phyloP scores from a whole-genome alignment of 495 filamentous ascomycete species.

The Penicillium maclennaniae region DNA sequence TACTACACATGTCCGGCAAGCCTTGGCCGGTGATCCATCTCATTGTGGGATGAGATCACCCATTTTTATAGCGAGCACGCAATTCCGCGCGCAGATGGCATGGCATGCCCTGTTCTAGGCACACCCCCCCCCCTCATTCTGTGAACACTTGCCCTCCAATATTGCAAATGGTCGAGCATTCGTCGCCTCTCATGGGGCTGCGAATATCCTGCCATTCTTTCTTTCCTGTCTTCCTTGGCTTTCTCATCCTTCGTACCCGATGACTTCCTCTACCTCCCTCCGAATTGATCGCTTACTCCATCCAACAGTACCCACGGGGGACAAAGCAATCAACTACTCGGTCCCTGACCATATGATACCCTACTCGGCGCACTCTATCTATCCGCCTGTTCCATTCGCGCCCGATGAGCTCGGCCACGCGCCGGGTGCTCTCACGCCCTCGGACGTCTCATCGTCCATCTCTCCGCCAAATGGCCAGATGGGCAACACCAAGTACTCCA shows the following conservation, averaged over 20 bases:
- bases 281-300: slow-evolving; percentile 27
- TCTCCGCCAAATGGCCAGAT: slow-evolving; percentile 46
- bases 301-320: slow-evolving; percentile 24
- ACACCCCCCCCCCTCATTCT: background rate
- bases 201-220: background rate
- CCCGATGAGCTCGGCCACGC: slow-evolving; percentile 41
- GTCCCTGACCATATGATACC: slow-evolving; percentile 44
- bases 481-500: slow-evolving; percentile 47
- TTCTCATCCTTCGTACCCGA: background rate
- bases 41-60: slow-evolving; percentile 21
- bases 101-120: slow-evolving; percentile 3
- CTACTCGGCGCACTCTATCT: slow-evolving; percentile 43
- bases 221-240: background rate
- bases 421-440: slow-evolving; percentile 39
- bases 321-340: slow-evolving; percentile 44
- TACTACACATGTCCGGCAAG: background rate
- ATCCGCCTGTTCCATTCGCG: slow-evolving; percentile 43
- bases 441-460: slow-evolving; percentile 47
- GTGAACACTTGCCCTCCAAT: slow-evolving; percentile 9
- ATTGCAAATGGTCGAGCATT: slow-evolving; percentile 16
- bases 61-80: slow-evolving; percentile 36
- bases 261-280: slow-evolving; percentile 6
- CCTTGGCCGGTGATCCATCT: slow-evolving; percentile 3
- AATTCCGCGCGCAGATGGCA: slow-evolving; percentile 41
- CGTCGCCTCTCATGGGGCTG: slow-evolving; percentile 10